Evolutionary conservation across 345 rosid genomes (phyloP).

Genomic region (Dipteronia dyeriana): DNA sequence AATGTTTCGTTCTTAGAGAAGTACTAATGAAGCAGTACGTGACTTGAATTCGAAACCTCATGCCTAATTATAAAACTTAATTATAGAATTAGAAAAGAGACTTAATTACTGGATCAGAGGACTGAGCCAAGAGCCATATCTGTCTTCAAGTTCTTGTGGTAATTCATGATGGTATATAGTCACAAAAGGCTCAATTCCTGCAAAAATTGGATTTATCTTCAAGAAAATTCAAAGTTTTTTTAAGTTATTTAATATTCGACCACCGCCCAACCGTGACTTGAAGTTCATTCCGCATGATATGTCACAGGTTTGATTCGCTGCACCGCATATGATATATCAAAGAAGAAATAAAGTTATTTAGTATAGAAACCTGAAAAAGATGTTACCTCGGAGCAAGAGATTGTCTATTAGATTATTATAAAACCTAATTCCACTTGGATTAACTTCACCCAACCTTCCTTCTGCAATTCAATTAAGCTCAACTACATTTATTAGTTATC

Average conservation of each 20-base stretch:
- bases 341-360: not conserved
- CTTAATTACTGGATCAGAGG: constrained; percentile 35
- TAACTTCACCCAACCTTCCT: constrained; percentile 43
- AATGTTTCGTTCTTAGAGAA: too few species aligned
- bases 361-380: not conserved
- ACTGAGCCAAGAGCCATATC: constrained; percentile 46
- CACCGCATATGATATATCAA: too few species aligned
- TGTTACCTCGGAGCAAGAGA: constrained; percentile 37
- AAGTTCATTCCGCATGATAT: too few species aligned
- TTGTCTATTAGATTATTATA: constrained; percentile 38
- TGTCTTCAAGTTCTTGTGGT: constrained; percentile 42
- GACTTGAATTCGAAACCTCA: too few species aligned
- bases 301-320: too few species aligned
- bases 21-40: too few species aligned
- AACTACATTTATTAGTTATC: not conserved
- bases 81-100: not conserved
- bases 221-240: not conserved
- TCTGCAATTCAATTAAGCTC: constrained; percentile 23
- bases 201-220: constrained; percentile 7
- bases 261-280: too few species aligned
- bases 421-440: constrained; percentile 40
- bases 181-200: constrained; percentile 51
- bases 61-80: too few species aligned
- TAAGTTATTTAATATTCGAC: too few species aligned
- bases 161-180: constrained; percentile 41